Percentiles rank a stretch among this genome's conserved stretches.
These are phyloP conservation scores for Phytophthora fragariae DNA, from an alignment of 352 stramenopile species.

Conservation along the genomic window DNA sequence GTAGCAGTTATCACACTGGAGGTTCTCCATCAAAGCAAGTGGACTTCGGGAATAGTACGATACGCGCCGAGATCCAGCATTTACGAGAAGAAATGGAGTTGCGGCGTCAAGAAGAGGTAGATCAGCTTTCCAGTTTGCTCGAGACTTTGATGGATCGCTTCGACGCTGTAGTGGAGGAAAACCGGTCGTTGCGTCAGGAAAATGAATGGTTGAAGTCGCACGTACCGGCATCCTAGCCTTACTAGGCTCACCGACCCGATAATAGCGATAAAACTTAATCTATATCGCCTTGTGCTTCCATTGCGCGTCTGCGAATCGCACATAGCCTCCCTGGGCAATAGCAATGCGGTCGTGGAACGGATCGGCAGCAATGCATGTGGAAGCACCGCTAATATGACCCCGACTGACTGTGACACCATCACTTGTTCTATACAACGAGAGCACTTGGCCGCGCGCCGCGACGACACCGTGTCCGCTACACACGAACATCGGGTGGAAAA, in stretches of 20 bases:
- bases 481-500: constrained; percentile 66
- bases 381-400: constrained; percentile 37
- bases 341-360: constrained; percentile 48
- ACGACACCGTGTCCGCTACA: constrained; percentile 37
- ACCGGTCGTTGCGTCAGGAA: constrained; percentile 42
- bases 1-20: background rate
- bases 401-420: constrained; percentile 48
- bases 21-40: constrained; percentile 13
- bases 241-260: background rate
- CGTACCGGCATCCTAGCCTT: constrained; percentile 30
- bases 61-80: constrained; percentile 46
- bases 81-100: constrained; percentile 51
- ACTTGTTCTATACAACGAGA: constrained; percentile 49
- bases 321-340: constrained; percentile 30
- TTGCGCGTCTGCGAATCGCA: constrained; percentile 45
- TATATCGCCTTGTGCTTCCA: constrained; percentile 22
- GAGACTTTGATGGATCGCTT: constrained; percentile 49
- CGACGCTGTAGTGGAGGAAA: constrained; percentile 50
- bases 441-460: constrained; percentile 40
- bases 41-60: constrained; percentile 12
- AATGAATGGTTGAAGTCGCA: constrained; percentile 56
- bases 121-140: constrained; percentile 47
- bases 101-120: constrained; percentile 43
- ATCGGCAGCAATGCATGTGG: constrained; percentile 46
- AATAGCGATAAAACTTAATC: constrained; percentile 7